Evolutionary conservation across 2,329 filamentous ascomycete genomes (phyloP).

Genomic region (Knufia fluminis): DNA sequence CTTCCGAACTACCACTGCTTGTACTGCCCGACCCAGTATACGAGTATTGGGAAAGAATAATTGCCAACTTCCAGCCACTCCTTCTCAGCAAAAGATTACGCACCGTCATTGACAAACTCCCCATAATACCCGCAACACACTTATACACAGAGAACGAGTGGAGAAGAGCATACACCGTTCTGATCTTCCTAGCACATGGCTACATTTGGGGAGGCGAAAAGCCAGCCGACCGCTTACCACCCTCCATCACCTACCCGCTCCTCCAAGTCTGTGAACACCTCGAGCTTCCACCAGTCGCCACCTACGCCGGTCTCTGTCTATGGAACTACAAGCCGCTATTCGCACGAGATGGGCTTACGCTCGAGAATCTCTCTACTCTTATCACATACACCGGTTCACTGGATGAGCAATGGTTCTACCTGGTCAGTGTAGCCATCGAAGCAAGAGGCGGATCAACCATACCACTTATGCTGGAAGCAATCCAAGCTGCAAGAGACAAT

Average conservation of each 20-base stretch:
- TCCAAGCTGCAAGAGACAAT: slow-evolving; percentile 63
- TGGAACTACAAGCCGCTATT: slow-evolving; percentile 98
- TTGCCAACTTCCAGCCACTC: slow-evolving; percentile 75
- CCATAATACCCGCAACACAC: slow-evolving; percentile 71
- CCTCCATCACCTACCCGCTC: slow-evolving; percentile 73
- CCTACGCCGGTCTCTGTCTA: slow-evolving; percentile 80
- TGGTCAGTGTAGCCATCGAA: slow-evolving; percentile 92
- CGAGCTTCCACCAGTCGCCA: slow-evolving; percentile 84
- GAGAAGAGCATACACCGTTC: slow-evolving; percentile 72
- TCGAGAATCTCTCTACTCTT: slow-evolving; percentile 81
- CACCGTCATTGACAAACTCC: slow-evolving; percentile 67
- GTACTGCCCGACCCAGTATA: slow-evolving; percentile 84
- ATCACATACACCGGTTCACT: slow-evolving; percentile 87
- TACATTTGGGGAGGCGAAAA: slow-evolving; percentile 82
- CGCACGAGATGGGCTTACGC: slow-evolving; percentile 66
- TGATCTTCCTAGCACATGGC: slow-evolving; percentile 71
- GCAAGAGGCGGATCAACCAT: slow-evolving; percentile 80
- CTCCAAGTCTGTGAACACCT: slow-evolving; percentile 66
- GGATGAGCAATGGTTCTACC: slow-evolving; percentile 98
- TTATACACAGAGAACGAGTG: slow-evolving; percentile 81
- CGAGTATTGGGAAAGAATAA: slow-evolving; percentile 83
- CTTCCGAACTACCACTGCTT: slow-evolving; percentile 68
- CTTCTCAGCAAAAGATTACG: slow-evolving; percentile 78
- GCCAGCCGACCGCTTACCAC: slow-evolving; percentile 65
- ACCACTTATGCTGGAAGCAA: slow-evolving; percentile 78